Evolutionary conservation across 208 protist genomes (phyloP), one percentile per base, ranked within the genome.

Genomic region (Trypanosoma scelopori): DNA sequence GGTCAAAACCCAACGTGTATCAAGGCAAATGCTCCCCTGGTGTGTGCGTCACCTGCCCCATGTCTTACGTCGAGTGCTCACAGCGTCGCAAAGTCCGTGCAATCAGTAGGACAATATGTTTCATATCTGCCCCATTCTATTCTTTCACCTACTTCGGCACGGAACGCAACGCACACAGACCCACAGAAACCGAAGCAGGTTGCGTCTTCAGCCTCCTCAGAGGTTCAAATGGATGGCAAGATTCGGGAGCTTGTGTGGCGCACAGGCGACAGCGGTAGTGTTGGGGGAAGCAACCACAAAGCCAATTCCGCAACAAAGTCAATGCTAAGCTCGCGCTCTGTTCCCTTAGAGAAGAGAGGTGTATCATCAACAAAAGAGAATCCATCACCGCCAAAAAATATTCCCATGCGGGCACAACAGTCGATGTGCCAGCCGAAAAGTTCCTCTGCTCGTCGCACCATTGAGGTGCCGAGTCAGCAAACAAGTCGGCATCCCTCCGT

Each of bases 191-290:
- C 13, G 48, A 4, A 1, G 1, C 7, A 20, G 20, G 47, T 25
- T 46, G 35, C 39, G 11, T 65, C 60, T 49, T 39, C 39, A 11
- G n/a, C 60, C 43, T n/a, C 25, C 27, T 56, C 60, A 47, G n/a
- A 18, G 28, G 35, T 25, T 2, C 5, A 35, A 15, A 13, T 51
- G 27, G 11, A 49, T 16, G n/a, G 32, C 25, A 49, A 39, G 37
- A 22, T 47, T 13, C 30, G 49, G 23, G 23, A 56, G 46, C 22
- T 89, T 28, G 78, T 85, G 59, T 93, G 87, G 84, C 80, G 79
- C 62, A 90, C 82, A 0, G 76, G 81, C 52, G 79, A 66, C 60
- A 65, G 74, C 15, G 83, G 73, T 25, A 62, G 39, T 47, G 79
- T 93, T 25, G 64, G 75, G n/a, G 50, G 76, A 18, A 74, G 67